Base-by-base conservation (phyloP, 108 stramenopile genomes). In the Pseudonitzschia multiseries region DNA sequence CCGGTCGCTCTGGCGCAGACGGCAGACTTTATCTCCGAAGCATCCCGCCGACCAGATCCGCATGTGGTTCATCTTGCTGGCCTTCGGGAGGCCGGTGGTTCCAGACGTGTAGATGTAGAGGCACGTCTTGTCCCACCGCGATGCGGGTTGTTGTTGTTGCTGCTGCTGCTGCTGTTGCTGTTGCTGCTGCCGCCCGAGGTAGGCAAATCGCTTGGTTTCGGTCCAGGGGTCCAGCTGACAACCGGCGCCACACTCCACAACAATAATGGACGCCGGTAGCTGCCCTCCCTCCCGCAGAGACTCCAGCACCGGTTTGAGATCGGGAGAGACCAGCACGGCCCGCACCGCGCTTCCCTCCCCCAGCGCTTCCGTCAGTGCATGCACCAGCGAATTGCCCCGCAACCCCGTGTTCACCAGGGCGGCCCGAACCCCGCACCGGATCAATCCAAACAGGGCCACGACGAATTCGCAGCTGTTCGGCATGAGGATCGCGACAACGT, bases 91-190 rank as follows among this genome's bases (percentile, higher is more conserved):
- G 20, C 96, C 96, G 15, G 98, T 99, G 0, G 98, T 99, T 5
- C 98, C 98, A 44, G 84, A 86, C 0, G 98, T 99, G 84, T 99
- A 99, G 69, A 99, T 97, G 28, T 56, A 56, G 20, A 43, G 40
- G 40, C 54, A 62, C 13, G 61, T 62, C 10, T 40, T 33, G 32
- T 62, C 61, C 61, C 61, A 62, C 29, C 61, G 33, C 5, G 61
- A 33, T 14, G 61, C 12, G 22, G 21, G 21, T 21, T 59, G 21
- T 59, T 59, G 21, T 17, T 59, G 26, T 21, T 54, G n/a, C 14
- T 54, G n/a, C 53, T 54, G 53, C 53, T 54, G 53, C 21, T 27
- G 13, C 10, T 18, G 13, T 57, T 57, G 13, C 20, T 14, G 56
- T 33, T 61, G 59, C n/a, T 20, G 33, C 17, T 40, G 26, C 5